A percentile compares a stretch with the other conserved stretches of the same genome.
These are phyloP conservation scores for Suhomyces ambrosiae DNA, from an alignment of 1,139 yeast species.

Conservation along the genomic window DNA sequence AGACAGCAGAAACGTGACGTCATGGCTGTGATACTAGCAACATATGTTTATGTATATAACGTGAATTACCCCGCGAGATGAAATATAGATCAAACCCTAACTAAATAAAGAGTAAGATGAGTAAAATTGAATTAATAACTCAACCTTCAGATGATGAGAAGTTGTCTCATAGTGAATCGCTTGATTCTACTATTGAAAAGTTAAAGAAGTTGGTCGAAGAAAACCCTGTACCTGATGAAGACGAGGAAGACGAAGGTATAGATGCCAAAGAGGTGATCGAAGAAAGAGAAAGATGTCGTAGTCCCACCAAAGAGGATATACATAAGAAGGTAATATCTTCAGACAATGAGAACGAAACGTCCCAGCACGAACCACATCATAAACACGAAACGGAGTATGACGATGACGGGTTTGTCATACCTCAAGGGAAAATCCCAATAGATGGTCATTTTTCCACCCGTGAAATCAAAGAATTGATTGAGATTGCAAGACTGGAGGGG, in stretches of 20 bases:
- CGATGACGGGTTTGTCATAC: constrained; percentile 41
- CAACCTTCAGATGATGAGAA: constrained; percentile 17
- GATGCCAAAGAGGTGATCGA: background rate
- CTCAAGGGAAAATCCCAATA: constrained; percentile 42
- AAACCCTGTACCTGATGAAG: constrained; percentile 13
- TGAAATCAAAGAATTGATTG: constrained; percentile 35
- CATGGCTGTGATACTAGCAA: constrained; percentile 7
- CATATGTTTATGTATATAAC: constrained; percentile 2
- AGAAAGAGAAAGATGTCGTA: background rate
- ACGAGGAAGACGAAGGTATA: constrained; percentile 3
- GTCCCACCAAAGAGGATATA: constrained; percentile 2
- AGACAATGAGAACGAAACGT: background rate
- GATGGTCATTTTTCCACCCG: constrained; percentile 45
- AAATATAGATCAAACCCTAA: too few species aligned
- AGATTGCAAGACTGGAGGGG: constrained; percentile 35
- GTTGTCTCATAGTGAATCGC: constrained; percentile 10
- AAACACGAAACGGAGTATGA: constrained; percentile 21
- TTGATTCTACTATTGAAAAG: constrained; percentile 18
- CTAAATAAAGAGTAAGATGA: constrained; percentile 9
- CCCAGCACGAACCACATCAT: background rate
- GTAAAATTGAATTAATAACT: constrained; percentile 21
- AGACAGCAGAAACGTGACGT: constrained; percentile 12
- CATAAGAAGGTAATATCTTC: constrained; percentile 2
- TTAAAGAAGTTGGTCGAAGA: constrained; percentile 18
- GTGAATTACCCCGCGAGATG: constrained; percentile 3